These are phyloP conservation scores for Pichia cephalocereana DNA, from an alignment of 805 yeast species.

Conservation along the genomic window DNA sequence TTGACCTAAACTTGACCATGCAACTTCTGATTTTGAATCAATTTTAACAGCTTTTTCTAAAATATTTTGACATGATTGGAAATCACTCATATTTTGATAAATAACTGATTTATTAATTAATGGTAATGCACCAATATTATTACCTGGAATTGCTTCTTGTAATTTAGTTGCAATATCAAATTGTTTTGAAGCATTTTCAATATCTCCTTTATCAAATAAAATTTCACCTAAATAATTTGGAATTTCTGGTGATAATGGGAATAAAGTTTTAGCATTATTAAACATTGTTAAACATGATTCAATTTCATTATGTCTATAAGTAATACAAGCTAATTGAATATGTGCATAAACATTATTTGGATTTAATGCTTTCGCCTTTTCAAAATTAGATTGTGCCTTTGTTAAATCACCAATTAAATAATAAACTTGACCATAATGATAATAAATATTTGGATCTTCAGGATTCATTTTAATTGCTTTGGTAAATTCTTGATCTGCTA, in stretches of 20 bases:
- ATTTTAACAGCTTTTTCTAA: conserved; percentile 67
- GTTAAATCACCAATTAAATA: conserved; percentile 70
- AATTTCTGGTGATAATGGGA: conserved; percentile 84
- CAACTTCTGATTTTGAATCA: conserved; percentile 87
- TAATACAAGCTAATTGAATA: conserved; percentile 88
- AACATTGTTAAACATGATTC: conserved; percentile 54
- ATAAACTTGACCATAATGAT: conserved; percentile 89
- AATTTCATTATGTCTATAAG: conserved; percentile 65
- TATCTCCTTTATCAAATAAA: conserved; percentile 70
- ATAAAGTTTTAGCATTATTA: conserved; percentile 57
- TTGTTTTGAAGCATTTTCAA: conserved; percentile 64
- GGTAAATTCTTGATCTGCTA: conserved; percentile 58
- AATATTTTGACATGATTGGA: conserved; percentile 51
- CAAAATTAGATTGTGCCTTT: conserved; percentile 66
- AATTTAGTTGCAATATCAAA: conserved; percentile 80
- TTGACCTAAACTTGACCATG: conserved; percentile 87
- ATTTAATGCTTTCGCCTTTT: conserved; percentile 65
- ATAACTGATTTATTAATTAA: conserved; percentile 81
- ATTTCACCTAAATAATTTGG: conserved; percentile 96
- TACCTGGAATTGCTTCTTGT: conserved; percentile 59
- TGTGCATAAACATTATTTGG: conserved; percentile 72
- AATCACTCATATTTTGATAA: conserved; percentile 45
- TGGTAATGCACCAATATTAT: conserved; percentile 82
- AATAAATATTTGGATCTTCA: conserved; percentile 70
- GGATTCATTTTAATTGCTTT: conserved; percentile 64